A percentile compares a stretch with the other conserved stretches of the same genome.
Conservation (phyloP, 2,329 filamentous ascomycete species). For the Ascocoryne sarcoides region DNA sequence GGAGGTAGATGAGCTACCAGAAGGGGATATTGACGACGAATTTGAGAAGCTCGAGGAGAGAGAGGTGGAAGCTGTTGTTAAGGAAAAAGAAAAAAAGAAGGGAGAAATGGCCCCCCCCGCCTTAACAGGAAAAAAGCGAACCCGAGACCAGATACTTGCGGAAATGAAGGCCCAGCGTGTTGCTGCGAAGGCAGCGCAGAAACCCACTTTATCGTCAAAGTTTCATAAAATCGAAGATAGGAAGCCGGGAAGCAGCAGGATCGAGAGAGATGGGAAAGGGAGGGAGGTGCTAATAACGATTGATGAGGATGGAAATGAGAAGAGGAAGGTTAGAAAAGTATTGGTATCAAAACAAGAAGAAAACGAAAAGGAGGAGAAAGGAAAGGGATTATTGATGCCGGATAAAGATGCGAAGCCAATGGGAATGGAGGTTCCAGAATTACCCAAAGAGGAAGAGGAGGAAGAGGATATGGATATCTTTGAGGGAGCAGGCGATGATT, state of each 20-base stretch:
- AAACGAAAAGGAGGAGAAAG: constrained; percentile 31
- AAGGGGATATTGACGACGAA: constrained; percentile 54
- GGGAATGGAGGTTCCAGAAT: constrained; percentile 58
- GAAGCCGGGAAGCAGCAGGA: constrained; percentile 42
- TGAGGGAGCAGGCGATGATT: constrained; percentile 56
- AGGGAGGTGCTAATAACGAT: constrained; percentile 56
- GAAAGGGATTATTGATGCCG: constrained; percentile 39
- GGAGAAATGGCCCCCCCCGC: constrained; percentile 49
- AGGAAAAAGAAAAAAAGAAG: constrained; percentile 42
- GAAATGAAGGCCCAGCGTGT: constrained; percentile 55
- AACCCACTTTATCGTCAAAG: constrained; percentile 45
- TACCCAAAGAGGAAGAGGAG: constrained; percentile 37
- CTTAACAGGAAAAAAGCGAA: constrained; percentile 51
- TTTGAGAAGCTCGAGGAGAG: constrained; percentile 49
- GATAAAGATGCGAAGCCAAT: constrained; percentile 48
- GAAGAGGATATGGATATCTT: constrained; percentile 56
- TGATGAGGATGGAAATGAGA: constrained; percentile 58
- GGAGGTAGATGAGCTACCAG: constrained; percentile 10
- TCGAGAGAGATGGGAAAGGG: constrained; percentile 52
- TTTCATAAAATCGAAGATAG: constrained; percentile 58
- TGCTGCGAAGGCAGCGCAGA: constrained; percentile 45
- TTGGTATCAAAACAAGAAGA: constrained; percentile 26
- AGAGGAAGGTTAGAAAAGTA: constrained; percentile 52
- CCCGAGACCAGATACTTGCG: constrained; percentile 57
- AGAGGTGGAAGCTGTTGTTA: constrained; percentile 45